phyloP scores from a whole-genome alignment of 2,329 filamentous ascomycete species.

The Trichothecium roseum region DNA sequence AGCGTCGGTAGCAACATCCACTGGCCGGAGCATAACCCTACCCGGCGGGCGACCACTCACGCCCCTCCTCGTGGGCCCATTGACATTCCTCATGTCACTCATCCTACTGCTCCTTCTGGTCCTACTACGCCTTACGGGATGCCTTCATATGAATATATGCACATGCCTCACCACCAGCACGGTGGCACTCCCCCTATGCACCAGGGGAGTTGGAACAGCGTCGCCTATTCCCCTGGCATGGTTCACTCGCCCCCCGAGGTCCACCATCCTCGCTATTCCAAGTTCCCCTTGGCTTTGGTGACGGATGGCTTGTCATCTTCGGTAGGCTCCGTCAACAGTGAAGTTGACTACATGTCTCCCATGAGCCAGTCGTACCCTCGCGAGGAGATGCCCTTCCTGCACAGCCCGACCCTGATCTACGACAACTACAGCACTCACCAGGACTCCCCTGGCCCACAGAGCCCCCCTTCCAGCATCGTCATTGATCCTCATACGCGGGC shows the following conservation, averaged over 20 bases:
- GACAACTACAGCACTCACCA: slow-evolving; percentile 41
- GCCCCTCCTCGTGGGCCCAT: slow-evolving; percentile 18
- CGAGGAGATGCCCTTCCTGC: slow-evolving; percentile 45
- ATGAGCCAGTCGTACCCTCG: slow-evolving; percentile 46
- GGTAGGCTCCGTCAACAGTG: slow-evolving; percentile 49
- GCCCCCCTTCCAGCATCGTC: slow-evolving; percentile 43
- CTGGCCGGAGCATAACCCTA: slow-evolving; percentile 21
- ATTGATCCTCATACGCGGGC: slow-evolving; percentile 40
- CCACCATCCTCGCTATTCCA: slow-evolving; percentile 27
- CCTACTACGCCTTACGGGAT: slow-evolving; percentile 28
- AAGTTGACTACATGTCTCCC: slow-evolving; percentile 53
- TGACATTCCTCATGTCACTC: slow-evolving; percentile 21
- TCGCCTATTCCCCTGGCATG: slow-evolving; percentile 32
- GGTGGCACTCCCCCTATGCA: slow-evolving; percentile 29
- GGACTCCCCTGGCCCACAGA: slow-evolving; percentile 43
- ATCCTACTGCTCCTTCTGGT: slow-evolving; percentile 25
- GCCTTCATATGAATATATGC: slow-evolving; percentile 37
- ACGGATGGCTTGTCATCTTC: slow-evolving; percentile 39
- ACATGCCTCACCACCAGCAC: slow-evolving; percentile 36
- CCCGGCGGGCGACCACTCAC: slow-evolving; percentile 11
- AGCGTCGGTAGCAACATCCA: slow-evolving; percentile 6
- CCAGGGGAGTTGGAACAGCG: slow-evolving; percentile 33
- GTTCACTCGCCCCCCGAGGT: slow-evolving; percentile 18
- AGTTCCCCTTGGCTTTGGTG: slow-evolving; percentile 34
- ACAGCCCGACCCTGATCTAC: slow-evolving; percentile 47